Conservation (phyloP, 129 eudicot species). For the Cynara cardunculus region DNA sequence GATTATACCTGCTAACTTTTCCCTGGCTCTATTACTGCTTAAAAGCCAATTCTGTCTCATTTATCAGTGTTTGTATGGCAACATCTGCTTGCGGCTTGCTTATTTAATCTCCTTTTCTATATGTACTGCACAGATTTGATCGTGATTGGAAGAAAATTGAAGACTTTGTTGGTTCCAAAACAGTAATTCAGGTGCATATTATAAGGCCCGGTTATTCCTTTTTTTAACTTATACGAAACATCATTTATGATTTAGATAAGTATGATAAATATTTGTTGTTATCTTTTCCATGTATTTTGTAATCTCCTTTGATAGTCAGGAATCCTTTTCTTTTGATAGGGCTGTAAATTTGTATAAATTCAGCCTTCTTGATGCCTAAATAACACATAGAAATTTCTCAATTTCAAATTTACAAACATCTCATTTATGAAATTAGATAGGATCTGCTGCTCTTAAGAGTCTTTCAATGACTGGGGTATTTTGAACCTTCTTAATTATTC, state of each 20-base stretch:
- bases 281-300: neutral
- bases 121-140: conserved; percentile 64
- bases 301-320: neutral
- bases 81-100: neutral
- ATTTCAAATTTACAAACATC: neutral
- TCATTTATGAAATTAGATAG: neutral
- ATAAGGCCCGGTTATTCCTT: neutral
- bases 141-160: conserved; percentile 99
- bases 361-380: neutral
- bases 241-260: neutral
- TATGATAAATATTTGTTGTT: neutral
- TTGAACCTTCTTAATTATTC: neutral
- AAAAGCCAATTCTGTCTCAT: neutral
- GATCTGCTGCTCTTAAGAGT: neutral
- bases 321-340: neutral
- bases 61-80: conserved; percentile 4
- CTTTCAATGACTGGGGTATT: neutral
- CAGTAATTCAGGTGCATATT: conserved; percentile 88
- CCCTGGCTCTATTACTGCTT: neutral
- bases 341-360: neutral
- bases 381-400: no score
- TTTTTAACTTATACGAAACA: neutral
- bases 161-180: conserved; percentile 96
- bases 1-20: neutral
- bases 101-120: neutral